phyloP scores from a whole-genome alignment of 208 protist species.

The Leishmania tarentolae region DNA sequence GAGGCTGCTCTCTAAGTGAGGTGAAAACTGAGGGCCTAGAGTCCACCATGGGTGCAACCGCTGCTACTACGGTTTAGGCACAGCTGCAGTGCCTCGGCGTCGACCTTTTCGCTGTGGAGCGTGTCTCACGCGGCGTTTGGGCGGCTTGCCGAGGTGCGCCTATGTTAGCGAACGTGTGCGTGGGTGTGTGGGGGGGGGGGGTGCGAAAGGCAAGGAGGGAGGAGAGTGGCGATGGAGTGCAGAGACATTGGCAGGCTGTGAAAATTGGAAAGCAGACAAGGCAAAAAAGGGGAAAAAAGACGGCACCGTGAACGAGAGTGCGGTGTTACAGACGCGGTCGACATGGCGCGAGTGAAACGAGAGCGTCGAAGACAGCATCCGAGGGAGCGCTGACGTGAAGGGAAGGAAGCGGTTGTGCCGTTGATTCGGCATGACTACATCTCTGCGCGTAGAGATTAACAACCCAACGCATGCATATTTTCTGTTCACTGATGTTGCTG shows the following conservation, averaged over 20 bases:
- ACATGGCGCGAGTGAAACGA: background rate
- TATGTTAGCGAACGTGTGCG: background rate
- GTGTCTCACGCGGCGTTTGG: background rate
- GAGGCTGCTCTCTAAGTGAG: background rate
- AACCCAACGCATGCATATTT: background rate
- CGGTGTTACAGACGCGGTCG: background rate
- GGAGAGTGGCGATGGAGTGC: background rate
- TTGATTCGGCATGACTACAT: background rate
- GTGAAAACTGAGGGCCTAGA: background rate
- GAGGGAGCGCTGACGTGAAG: background rate
- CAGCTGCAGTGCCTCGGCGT: background rate
- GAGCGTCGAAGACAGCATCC: background rate
- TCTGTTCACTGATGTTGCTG: background rate
- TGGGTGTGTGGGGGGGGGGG: slow-evolving; percentile 1
- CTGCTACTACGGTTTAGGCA: background rate
- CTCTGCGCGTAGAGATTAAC: background rate
- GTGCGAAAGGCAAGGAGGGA: background rate
- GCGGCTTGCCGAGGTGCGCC: background rate
- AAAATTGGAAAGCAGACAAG: no score
- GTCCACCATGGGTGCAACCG: slow-evolving; percentile 1
- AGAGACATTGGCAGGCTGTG: background rate
- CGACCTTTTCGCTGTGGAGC: background rate
- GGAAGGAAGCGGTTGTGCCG: background rate
- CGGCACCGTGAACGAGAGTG: background rate
- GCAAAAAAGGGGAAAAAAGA: background rate